A percentile compares a stretch with the other conserved stretches of the same genome.
These are phyloP conservation scores for Avicennia marina DNA, from an alignment of 257 asterid species.

Conservation along the genomic window DNA sequence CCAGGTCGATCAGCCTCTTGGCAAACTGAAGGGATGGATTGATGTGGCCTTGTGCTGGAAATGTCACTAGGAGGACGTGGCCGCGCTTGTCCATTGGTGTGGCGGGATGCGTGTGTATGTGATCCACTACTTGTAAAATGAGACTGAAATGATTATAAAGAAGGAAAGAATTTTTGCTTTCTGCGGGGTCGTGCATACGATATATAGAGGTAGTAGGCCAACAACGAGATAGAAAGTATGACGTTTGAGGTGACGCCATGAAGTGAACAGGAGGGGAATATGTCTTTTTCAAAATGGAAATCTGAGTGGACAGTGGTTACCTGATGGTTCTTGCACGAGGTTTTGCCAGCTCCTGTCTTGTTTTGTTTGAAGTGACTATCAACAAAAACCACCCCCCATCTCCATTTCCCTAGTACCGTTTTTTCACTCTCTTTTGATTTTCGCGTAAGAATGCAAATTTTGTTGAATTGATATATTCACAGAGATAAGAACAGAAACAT, in stretches of 20 bases:
- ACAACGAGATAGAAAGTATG: neutral
- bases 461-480: too few relatives aligned
- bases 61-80: slow-evolving; percentile 46
- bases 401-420: too few relatives aligned
- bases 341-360: too few relatives aligned
- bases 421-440: too few relatives aligned
- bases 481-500: too few relatives aligned
- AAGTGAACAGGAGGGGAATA: neutral
- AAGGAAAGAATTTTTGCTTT: neutral
- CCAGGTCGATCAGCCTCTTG: slow-evolving; percentile 35
- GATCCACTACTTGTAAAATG: too few relatives aligned
- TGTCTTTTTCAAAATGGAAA: neutral
- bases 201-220: neutral
- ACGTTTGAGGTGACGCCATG: slow-evolving; percentile 22
- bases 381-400: too few relatives aligned
- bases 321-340: too few relatives aligned
- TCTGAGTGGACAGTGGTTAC: too few relatives aligned
- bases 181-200: neutral
- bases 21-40: slow-evolving; percentile 66
- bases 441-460: too few relatives aligned
- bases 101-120: neutral
- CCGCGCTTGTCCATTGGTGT: slow-evolving; percentile 23
- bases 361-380: too few relatives aligned
- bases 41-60: slow-evolving; percentile 63
- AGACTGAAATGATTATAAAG: too few relatives aligned